Base-by-base conservation (phyloP, 2,329 filamentous ascomycete species). In the Exophiala mesophila region DNA sequence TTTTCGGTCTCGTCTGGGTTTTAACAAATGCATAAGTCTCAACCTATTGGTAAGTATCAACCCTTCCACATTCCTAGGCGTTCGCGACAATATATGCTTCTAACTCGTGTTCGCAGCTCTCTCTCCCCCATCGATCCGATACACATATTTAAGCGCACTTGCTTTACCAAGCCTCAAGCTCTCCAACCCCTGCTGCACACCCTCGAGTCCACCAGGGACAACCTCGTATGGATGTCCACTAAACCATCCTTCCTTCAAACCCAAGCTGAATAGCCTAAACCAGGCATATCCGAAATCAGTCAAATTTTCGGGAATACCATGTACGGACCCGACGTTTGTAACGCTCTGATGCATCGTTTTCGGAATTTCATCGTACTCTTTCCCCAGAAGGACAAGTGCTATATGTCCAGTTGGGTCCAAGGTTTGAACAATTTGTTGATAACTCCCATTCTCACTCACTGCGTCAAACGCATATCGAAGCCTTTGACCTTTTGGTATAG, bases 121-220 rank as follows among this genome's bases (percentile, higher is more conserved):
- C n/a, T n/a, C n/a, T n/a, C n/a, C n/a, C n/a, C n/a, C n/a, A n/a
- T n/a, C n/a, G n/a, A n/a, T n/a, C n/a, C 63, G 65, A 53, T 77
- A 76, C 1, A 83, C 73, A 63, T 80, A 83, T 62, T 84, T 84
- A 1, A 76, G 66, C 2, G 70, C 80, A 54, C 73, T 80, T 19
- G 74, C 77, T 59, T 75, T 77, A 0, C 80, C 80, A 19, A 66
- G 68, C 57, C 71, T 75, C 55, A 84, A 57, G 45, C 76, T 71
- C 52, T 59, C 58, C 58, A 84, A 55, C 1, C 64, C 78, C 24
- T 55, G 60, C 54, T 78, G 62, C 2, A 81, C 58, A 1, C 77
- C 76, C 3, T 57, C 64, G 36, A 82, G 52, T 0, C 77, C 78
- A 2, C 76, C 73, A 0, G 63, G 57, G 3, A 72, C 58, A 12